phyloP scores from a whole-genome alignment of 495 filamentous ascomycete species.

The Penicillium longicatenatum region DNA sequence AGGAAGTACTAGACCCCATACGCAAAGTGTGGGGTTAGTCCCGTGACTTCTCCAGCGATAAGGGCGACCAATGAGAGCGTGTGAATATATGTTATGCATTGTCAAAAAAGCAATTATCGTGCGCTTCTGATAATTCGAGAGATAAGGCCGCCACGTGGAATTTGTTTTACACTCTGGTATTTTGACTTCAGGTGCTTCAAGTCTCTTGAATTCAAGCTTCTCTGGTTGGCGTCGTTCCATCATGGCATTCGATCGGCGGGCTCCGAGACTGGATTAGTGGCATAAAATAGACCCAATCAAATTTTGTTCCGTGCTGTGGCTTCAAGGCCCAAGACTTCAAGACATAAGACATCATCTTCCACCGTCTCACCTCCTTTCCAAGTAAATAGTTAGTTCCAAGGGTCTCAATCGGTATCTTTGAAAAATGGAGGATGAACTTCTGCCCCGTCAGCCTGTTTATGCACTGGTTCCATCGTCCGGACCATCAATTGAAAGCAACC shows the following conservation, averaged over 20 bases:
- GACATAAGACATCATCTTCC: not conserved
- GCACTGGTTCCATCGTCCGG: slow-evolving; percentile 12
- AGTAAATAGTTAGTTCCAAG: not conserved
- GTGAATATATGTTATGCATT: not conserved
- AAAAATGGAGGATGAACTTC: not conserved
- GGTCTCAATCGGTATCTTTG: not conserved
- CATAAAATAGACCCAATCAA: not conserved
- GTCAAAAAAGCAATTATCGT: not conserved
- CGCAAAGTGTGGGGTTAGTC: slow-evolving; percentile 6
- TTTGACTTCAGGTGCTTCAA: too few species aligned
- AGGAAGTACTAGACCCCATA: not conserved
- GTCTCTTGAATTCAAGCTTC: too few species aligned
- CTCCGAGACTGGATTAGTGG: slow-evolving; percentile 11
- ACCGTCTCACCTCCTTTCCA: not conserved
- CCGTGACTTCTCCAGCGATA: slow-evolving; percentile 8
- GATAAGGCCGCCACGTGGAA: not conserved
- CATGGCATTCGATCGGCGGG: not conserved
- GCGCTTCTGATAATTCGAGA: not conserved
- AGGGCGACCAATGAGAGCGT: not conserved
- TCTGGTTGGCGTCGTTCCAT: too few species aligned
- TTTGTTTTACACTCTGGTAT: too few species aligned
- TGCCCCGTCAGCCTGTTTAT: slow-evolving; percentile 17
- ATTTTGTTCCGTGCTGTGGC: not conserved
- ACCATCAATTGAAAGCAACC: slow-evolving; percentile 23
- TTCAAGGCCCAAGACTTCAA: not conserved